Conservation (phyloP, 1,284 basidiomycete genomes). For the Leccinum solheimii region DNA sequence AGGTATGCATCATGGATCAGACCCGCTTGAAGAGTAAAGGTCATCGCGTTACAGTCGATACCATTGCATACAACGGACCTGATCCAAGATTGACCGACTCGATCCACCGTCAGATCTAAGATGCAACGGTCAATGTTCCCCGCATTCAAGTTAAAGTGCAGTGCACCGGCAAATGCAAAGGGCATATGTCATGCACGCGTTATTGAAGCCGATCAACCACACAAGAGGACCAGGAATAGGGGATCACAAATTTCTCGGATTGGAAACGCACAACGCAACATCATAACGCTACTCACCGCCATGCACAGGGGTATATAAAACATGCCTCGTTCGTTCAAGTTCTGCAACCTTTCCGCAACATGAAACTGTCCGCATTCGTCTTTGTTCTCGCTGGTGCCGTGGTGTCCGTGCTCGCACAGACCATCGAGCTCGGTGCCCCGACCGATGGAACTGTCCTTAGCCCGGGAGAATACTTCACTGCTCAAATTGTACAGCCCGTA, state of each 20-base stretch:
- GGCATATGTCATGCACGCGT: background rate
- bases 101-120: background rate
- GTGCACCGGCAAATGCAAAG: background rate
- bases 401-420: slow-evolving; percentile 25
- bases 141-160: background rate
- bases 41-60: background rate
- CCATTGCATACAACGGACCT: background rate
- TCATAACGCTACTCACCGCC: background rate
- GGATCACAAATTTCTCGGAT: background rate
- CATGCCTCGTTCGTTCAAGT: background rate
- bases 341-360: background rate
- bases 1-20: background rate
- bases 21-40: background rate
- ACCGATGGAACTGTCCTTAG: slow-evolving; percentile 15
- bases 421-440: slow-evolving; percentile 30
- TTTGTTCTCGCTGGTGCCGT: slow-evolving; percentile 11
- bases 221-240: background rate
- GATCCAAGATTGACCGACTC: background rate
- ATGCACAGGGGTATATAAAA: background rate
- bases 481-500: slow-evolving; percentile 27
- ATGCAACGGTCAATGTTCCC: background rate
- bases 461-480: slow-evolving; percentile 18
- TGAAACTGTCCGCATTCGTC: slow-evolving; percentile 18
- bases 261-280: background rate
- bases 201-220: background rate